phyloP scores from a whole-genome alignment of 2,329 filamentous ascomycete genomes.

The Trichophyton mentagrophytes region DNA sequence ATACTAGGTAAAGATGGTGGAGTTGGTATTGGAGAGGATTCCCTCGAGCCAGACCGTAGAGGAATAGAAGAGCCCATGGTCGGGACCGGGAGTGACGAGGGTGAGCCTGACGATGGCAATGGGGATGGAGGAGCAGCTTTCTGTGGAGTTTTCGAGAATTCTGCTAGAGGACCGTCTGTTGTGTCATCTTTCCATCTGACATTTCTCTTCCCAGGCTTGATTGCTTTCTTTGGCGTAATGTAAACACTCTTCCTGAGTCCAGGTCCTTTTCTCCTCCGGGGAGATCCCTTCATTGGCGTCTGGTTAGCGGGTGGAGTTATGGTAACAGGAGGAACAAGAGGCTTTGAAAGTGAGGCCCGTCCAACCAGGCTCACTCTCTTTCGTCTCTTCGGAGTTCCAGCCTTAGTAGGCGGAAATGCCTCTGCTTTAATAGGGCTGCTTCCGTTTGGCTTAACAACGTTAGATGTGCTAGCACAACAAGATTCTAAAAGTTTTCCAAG shows the following conservation, averaged over 20 bases:
- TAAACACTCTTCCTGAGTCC: conserved; percentile 57
- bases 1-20: conserved; percentile 45
- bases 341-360: conserved; percentile 5
- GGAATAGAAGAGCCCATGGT: conserved; percentile 42
- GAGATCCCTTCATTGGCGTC: conserved; percentile 64
- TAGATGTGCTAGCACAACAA: conserved; percentile 60
- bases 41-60: conserved; percentile 27
- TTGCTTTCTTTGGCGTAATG: conserved; percentile 65
- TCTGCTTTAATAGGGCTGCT: conserved; percentile 39
- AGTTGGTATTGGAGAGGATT: conserved; percentile 46
- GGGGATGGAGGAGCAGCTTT: conserved; percentile 48
- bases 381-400: conserved; percentile 63
- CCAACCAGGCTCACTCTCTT: conserved; percentile 38
- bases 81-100: conserved; percentile 28
- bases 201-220: conserved; percentile 51
- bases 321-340: conserved; percentile 2
- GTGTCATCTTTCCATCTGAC: conserved; percentile 91
- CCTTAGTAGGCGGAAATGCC: conserved; percentile 55
- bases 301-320: conserved; percentile 20
- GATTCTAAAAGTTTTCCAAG: conserved; percentile 66
- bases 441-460: conserved; percentile 84
- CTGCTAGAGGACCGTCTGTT: conserved; percentile 65
- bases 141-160: conserved; percentile 83
- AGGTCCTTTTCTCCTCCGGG: conserved; percentile 58
- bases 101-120: conserved; percentile 35